phyloP scores from a whole-genome alignment of 1,284 basidiomycete genomes.

The Quambalaria eucalypti region DNA sequence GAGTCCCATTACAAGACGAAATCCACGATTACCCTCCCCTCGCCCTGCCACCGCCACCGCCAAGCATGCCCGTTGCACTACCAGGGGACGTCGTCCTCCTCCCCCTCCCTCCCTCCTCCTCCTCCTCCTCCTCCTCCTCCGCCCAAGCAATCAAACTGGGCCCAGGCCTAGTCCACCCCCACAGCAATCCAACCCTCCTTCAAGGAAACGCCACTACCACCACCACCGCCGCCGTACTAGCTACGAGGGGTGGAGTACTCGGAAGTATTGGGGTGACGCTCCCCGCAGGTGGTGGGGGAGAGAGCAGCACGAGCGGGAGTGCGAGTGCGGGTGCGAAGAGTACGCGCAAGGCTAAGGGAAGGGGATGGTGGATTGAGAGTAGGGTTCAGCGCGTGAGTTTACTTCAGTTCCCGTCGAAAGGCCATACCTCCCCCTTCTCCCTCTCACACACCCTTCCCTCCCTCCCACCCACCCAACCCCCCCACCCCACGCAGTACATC shows the following conservation, averaged over 20 bases:
- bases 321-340: neutral
- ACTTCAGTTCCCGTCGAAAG: too few relatives aligned
- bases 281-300: too few relatives aligned
- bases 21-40: too few relatives aligned
- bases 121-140: neutral
- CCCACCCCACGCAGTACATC: constrained; percentile 18
- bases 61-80: neutral
- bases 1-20: too few relatives aligned
- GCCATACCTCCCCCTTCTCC: too few relatives aligned
- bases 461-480: neutral
- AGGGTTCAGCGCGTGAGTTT: neutral
- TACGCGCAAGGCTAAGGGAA: neutral
- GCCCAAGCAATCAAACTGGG: neutral
- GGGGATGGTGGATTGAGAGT: neutral
- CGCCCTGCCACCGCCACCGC: too few relatives aligned
- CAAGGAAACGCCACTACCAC: neutral
- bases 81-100: neutral
- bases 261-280: too few relatives aligned
- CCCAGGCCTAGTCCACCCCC: neutral
- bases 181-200: neutral
- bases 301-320: too few relatives aligned
- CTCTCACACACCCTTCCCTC: neutral
- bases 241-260: neutral
- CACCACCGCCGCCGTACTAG: neutral
- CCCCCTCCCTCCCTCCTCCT: neutral